A percentile compares a stretch with the other conserved stretches of the same genome.
Conservation (phyloP, 2,329 filamentous ascomycete species). For the Alternaria sp. region DNA sequence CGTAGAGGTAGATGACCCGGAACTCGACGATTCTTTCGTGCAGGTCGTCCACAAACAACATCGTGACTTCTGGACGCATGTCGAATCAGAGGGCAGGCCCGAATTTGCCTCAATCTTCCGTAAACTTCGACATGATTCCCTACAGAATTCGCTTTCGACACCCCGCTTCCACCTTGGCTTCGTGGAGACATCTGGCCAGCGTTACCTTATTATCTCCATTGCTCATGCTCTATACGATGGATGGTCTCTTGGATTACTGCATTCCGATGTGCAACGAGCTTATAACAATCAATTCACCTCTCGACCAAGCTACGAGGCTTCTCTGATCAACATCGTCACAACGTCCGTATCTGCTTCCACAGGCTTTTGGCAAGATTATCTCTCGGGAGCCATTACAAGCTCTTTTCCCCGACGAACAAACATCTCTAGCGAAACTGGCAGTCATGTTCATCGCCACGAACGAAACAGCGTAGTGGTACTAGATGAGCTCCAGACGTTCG, state of each 20-base stretch:
- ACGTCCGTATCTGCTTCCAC: slow-evolving; percentile 56
- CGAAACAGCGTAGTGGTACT: slow-evolving; percentile 52
- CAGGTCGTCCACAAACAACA: slow-evolving; percentile 57
- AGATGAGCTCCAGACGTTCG: slow-evolving; percentile 62
- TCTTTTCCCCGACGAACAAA: slow-evolving; percentile 46
- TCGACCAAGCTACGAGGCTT: slow-evolving; percentile 59
- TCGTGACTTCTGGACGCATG: slow-evolving; percentile 46
- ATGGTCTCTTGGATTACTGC: slow-evolving; percentile 78
- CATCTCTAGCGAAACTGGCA: background rate
- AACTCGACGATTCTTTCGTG: slow-evolving; percentile 62
- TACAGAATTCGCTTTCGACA: slow-evolving; percentile 3
- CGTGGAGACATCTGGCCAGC: slow-evolving; percentile 40
- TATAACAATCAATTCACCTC: slow-evolving; percentile 59
- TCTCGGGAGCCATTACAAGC: slow-evolving; percentile 60
- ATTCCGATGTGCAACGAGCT: slow-evolving; percentile 70
- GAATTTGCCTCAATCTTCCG: slow-evolving; percentile 44
- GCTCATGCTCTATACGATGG: slow-evolving; percentile 91
- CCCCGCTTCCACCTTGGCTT: slow-evolving; percentile 48
- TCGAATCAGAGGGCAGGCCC: slow-evolving; percentile 23
- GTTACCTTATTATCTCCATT: slow-evolving; percentile 70
- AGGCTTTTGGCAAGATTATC: slow-evolving; percentile 74
- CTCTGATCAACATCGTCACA: slow-evolving; percentile 63
- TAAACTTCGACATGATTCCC: slow-evolving; percentile 45
- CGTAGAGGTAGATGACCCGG: slow-evolving; percentile 66
- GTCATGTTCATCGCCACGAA: slow-evolving; percentile 55